Percentiles rank a stretch among this genome's conserved stretches.
phyloP scores from a whole-genome alignment of 306 rosid species.

The Glycine tomentella region DNA sequence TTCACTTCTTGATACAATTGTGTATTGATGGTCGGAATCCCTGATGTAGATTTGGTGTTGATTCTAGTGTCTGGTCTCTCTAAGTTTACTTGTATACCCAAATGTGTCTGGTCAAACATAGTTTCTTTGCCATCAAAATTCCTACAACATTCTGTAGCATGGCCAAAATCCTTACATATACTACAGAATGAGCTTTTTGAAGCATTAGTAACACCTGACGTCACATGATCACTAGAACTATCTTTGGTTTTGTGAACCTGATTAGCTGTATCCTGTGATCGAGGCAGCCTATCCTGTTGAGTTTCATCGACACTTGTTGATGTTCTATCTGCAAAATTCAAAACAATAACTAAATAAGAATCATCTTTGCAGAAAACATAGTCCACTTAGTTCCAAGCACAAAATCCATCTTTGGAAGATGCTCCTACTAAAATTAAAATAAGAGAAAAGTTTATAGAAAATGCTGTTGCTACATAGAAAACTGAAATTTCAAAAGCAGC shows the following conservation, averaged over 20 bases:
- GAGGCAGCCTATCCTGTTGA: conserved; percentile 52
- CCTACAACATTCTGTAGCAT: conserved; percentile 66
- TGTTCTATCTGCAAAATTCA: conserved; percentile 51
- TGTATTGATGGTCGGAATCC: conserved; percentile 42
- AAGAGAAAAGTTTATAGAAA: conserved; percentile 20
- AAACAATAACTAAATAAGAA: conserved; percentile 51
- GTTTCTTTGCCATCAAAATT: conserved; percentile 54
- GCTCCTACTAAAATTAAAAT: conserved; percentile 50
- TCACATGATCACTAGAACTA: conserved; percentile 50
- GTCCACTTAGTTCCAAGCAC: conserved; percentile 50
- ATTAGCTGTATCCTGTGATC: conserved; percentile 53
- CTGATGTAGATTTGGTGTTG: conserved; percentile 45
- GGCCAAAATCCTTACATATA: conserved; percentile 71
- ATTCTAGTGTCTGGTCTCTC: conserved; percentile 50
- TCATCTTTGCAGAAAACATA: conserved; percentile 50
- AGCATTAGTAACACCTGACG: conserved; percentile 52
- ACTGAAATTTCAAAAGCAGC: conserved; percentile 28
- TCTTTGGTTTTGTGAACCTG: conserved; percentile 65
- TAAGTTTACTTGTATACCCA: conserved; percentile 51
- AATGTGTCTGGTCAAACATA: conserved; percentile 46
- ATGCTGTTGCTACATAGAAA: conserved; percentile 14
- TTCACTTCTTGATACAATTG: conserved; percentile 51
- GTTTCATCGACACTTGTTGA: conserved; percentile 51
- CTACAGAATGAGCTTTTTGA: conserved; percentile 59
- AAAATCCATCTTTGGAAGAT: conserved; percentile 46